These are phyloP conservation scores for Alternaria brassicae DNA, from an alignment of 2,329 filamentous ascomycete species.

Conservation along the genomic window DNA sequence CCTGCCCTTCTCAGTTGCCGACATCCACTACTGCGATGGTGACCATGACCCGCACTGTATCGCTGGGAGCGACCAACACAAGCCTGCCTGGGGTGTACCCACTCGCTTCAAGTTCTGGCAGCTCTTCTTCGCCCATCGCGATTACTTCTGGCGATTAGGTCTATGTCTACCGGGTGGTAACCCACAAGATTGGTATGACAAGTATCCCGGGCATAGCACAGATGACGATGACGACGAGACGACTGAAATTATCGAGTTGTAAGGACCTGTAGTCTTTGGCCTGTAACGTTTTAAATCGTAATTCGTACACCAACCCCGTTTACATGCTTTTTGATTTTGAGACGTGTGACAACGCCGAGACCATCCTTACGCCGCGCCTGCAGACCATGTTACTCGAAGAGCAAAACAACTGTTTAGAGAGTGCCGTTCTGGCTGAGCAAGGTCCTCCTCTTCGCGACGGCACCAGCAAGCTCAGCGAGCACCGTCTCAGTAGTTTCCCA, in stretches of 20 bases:
- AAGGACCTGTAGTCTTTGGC: background rate
- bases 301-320: conserved; percentile 1
- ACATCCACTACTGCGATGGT: conserved; percentile 76
- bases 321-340: background rate
- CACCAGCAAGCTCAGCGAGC: conserved; percentile 77
- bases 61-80: conserved; percentile 58
- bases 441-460: conserved; percentile 76
- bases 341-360: conserved; percentile 9
- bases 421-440: conserved; percentile 45
- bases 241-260: conserved; percentile 31
- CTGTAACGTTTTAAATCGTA: background rate
- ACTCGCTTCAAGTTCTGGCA: conserved; percentile 82
- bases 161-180: conserved; percentile 85
- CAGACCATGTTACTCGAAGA: background rate
- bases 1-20: conserved; percentile 70
- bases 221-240: conserved; percentile 20
- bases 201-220: conserved; percentile 41
- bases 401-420: conserved; percentile 24
- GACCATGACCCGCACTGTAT: conserved; percentile 76
- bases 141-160: conserved; percentile 95
- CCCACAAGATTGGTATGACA: conserved; percentile 69
- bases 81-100: conserved; percentile 50
- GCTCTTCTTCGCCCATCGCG: conserved; percentile 88
- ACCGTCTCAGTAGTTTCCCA: conserved; percentile 89
- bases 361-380: conserved; percentile 9